phyloP scores from a whole-genome alignment of 768 basidiomycete genomes.

The Tricholoma matsutake region DNA sequence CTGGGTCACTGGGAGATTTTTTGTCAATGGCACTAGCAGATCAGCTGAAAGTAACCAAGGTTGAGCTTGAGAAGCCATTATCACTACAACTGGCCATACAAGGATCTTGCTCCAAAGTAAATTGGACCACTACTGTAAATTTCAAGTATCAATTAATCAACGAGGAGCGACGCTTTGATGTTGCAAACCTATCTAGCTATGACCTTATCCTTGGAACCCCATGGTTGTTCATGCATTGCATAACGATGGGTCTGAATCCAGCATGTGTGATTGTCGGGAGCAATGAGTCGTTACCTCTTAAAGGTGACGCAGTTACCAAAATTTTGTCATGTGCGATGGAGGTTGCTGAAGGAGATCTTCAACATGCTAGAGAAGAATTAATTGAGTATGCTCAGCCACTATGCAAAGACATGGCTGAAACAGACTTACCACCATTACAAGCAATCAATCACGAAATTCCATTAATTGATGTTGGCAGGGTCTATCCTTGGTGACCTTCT shows the following conservation, averaged over 20 bases:
- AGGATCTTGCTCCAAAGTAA: neutral
- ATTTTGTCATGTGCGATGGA: constrained; percentile 7
- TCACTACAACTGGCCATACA: constrained; percentile 4
- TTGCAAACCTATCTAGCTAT: constrained; percentile 36
- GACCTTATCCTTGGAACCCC: constrained; percentile 36
- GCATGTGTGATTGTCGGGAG: neutral
- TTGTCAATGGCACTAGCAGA: neutral
- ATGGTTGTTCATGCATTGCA: constrained; percentile 28
- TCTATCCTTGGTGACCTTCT: neutral
- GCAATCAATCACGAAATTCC: constrained; percentile 22
- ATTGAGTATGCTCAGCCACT: constrained; percentile 9
- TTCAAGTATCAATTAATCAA: neutral
- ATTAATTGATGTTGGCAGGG: constrained; percentile 10
- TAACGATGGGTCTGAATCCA: constrained; percentile 27
- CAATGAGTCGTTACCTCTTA: constrained; percentile 5
- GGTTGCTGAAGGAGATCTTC: neutral
- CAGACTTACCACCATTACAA: neutral
- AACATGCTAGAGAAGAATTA: constrained; percentile 5
- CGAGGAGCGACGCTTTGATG: constrained; percentile 28
- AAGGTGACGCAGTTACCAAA: constrained; percentile 10
- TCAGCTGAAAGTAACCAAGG: neutral
- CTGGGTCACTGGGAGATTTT: neutral
- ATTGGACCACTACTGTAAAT: neutral
- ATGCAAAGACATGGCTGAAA: neutral
- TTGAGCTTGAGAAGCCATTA: neutral